A percentile compares a stretch with the other conserved stretches of the same genome.
phyloP scores from a whole-genome alignment of 805 yeast genomes.

The Tetrapisispora arboricola region DNA sequence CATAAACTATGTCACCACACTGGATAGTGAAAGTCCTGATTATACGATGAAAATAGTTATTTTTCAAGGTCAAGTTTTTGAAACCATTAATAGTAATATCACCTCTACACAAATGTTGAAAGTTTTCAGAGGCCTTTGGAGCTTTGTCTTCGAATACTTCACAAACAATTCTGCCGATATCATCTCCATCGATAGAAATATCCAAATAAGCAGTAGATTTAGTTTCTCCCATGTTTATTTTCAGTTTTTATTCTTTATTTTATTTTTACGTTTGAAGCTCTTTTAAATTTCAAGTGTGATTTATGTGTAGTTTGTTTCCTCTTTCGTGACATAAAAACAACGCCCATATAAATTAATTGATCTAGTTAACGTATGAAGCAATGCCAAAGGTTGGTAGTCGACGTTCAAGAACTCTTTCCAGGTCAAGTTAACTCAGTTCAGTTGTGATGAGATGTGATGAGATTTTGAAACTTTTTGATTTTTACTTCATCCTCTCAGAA shows the following conservation, averaged over 20 bases:
- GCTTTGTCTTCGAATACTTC: slow-evolving; percentile 42
- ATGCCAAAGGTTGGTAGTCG: no score
- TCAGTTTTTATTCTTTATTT: no score
- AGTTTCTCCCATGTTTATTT: not conserved
- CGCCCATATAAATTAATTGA: no score
- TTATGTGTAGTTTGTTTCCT: no score
- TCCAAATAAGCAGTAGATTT: slow-evolving; percentile 36
- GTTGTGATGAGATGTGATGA: no score
- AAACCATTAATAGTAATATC: slow-evolving; percentile 20
- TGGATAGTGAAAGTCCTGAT: slow-evolving; percentile 63
- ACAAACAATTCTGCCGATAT: slow-evolving; percentile 51
- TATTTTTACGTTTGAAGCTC: no score
- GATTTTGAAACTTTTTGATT: not conserved
- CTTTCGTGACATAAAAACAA: no score
- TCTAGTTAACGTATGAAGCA: no score
- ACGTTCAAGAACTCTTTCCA: no score
- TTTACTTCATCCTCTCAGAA: not conserved
- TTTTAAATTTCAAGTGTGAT: no score
- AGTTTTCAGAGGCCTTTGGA: slow-evolving; percentile 46
- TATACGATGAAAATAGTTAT: slow-evolving; percentile 49
- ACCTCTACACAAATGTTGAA: slow-evolving; percentile 37
- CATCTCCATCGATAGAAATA: slow-evolving; percentile 34
- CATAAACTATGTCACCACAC: slow-evolving; percentile 48
- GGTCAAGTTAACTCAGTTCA: no score
- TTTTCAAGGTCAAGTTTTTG: slow-evolving; percentile 29